Evolutionary conservation across 371 early-diverging fungal species (phyloP).

Genomic region (Basidiobolus meristosporus): DNA sequence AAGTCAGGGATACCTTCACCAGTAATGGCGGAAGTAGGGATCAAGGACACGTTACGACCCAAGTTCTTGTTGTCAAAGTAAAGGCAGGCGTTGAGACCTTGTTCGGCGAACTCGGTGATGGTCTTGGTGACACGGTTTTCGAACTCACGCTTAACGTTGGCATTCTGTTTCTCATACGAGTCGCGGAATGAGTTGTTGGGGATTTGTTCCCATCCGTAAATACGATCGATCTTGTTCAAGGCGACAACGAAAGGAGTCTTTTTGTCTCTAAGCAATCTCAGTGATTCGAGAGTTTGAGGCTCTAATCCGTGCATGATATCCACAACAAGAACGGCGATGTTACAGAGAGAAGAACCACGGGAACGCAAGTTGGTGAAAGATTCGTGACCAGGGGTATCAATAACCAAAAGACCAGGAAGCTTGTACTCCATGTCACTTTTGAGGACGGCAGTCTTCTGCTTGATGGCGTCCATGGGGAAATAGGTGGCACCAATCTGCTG

Average conservation of each 20-base stretch:
- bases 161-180: conserved; percentile 61
- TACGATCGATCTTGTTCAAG: conserved; percentile 98
- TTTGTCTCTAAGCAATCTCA: conserved; percentile 80
- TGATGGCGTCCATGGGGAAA: conserved; percentile 93
- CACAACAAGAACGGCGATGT: conserved; percentile 99
- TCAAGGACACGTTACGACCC: conserved; percentile 90
- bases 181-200: conserved; percentile 70
- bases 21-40: conserved; percentile 98
- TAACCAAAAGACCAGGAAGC: conserved; percentile 96
- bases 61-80: conserved; percentile 95
- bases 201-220: conserved; percentile 87
- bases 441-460: conserved; percentile 72
- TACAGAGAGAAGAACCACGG: conserved; percentile 98
- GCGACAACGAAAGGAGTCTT: conserved; percentile 99
- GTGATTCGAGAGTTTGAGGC: conserved; percentile 97
- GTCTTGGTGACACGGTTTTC: conserved; percentile 65
- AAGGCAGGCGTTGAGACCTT: conserved; percentile 90
- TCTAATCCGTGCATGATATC: conserved; percentile 99
- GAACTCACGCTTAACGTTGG: conserved; percentile 74
- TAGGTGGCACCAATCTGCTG: conserved; percentile 99
- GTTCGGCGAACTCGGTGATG: conserved; percentile 87
- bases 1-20: conserved; percentile 99
- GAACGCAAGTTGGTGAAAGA: conserved; percentile 97
- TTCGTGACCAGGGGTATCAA: conserved; percentile 99
- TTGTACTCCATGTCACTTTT: conserved; percentile 24